Percentiles rank a stretch among this genome's conserved stretches.
These are phyloP conservation scores for Tuber melanosporum DNA, from an alignment of 495 filamentous ascomycete species.

Conservation along the genomic window DNA sequence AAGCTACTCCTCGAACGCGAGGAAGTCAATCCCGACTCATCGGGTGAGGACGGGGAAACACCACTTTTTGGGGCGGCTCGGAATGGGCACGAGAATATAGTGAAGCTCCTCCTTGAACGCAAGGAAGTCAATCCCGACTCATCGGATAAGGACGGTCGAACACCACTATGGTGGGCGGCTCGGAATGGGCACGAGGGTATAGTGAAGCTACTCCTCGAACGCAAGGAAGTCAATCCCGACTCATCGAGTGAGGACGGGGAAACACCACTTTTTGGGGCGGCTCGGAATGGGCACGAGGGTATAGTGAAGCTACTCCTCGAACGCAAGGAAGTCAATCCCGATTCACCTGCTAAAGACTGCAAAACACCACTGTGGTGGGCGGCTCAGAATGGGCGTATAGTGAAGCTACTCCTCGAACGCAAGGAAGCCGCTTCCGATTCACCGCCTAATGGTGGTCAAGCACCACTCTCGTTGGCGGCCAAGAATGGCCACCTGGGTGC, in stretches of 20 bases:
- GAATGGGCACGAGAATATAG: neutral
- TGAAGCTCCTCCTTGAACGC: neutral
- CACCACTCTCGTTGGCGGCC: neutral
- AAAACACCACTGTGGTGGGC: constrained; percentile 19
- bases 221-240: neutral
- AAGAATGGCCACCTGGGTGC: too few relatives aligned
- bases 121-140: neutral
- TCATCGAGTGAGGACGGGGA: neutral
- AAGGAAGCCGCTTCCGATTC: neutral
- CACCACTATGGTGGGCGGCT: neutral
- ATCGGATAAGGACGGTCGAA: neutral
- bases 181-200: neutral
- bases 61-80: neutral
- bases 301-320: neutral
- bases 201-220: neutral
- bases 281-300: neutral
- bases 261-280: neutral
- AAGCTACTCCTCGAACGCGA: neutral
- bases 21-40: neutral
- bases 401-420: constrained; percentile 6
- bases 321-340: neutral
- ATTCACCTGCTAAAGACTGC: constrained; percentile 16
- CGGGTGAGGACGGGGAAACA: neutral
- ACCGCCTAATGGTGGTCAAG: neutral
- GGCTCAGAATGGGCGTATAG: constrained; percentile 20